phyloP scores from a whole-genome alignment of 2,329 filamentous ascomycete species.

The Colletotrichum sp. region DNA sequence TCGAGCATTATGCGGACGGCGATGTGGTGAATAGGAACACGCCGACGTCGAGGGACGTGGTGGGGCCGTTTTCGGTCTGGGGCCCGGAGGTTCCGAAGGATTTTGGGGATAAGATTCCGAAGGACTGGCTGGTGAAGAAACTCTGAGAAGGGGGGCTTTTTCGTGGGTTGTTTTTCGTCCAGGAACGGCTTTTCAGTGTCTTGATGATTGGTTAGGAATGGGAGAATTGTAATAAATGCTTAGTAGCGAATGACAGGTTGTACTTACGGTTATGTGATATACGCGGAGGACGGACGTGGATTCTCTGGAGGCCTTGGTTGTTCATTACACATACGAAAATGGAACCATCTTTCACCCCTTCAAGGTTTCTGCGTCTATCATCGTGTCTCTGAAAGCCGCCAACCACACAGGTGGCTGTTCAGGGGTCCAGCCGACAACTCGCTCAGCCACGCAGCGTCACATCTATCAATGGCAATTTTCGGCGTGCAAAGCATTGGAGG shows the following conservation, averaged over 20 bases:
- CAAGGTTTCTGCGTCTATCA: not conserved
- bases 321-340: not conserved
- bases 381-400: not conserved
- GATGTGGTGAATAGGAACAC: constrained; percentile 62
- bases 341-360: not conserved
- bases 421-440: not conserved
- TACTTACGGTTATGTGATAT: not conserved
- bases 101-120: not conserved
- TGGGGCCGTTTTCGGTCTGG: constrained; percentile 15
- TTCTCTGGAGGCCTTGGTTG: not conserved
- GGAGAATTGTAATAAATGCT: not conserved
- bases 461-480: not conserved
- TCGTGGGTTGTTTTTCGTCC: not conserved
- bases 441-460: not conserved
- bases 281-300: not conserved
- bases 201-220: not conserved
- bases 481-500: not conserved
- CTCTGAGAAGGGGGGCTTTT: not conserved
- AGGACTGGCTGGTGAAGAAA: not conserved
- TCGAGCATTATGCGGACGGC: constrained; percentile 67
- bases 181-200: fast-evolving
- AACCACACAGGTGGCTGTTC: not conserved
- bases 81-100: constrained; percentile 22
- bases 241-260: not conserved
- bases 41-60: constrained; percentile 24